Evolutionary conservation across 495 filamentous ascomycete species (phyloP).

Genomic region (Cercophora newfieldiana): DNA sequence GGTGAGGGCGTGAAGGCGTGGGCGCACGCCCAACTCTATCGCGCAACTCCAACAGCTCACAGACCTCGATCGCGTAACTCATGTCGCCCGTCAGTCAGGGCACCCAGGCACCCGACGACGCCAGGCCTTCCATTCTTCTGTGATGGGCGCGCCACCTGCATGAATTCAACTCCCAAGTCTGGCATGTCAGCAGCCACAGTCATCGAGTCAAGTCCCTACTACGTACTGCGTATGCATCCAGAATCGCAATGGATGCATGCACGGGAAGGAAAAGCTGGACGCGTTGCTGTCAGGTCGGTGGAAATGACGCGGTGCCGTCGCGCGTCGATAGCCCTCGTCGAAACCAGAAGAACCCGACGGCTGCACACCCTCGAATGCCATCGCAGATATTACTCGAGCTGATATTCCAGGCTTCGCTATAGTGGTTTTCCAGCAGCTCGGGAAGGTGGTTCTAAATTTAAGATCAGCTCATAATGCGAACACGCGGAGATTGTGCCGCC

Average conservation of each 20-base stretch:
- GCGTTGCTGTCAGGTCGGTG: background rate
- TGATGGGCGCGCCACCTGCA: background rate
- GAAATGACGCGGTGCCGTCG: background rate
- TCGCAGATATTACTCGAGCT: background rate
- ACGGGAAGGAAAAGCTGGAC: background rate
- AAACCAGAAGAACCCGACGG: background rate
- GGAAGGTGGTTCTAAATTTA: background rate
- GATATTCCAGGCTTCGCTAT: background rate
- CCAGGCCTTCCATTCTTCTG: no score
- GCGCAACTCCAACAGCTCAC: background rate
- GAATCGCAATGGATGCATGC: background rate
- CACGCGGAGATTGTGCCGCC: background rate
- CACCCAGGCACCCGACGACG: no score
- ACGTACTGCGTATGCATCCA: no score
- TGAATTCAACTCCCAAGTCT: no score
- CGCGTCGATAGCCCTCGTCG: background rate
- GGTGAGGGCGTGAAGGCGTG: no score
- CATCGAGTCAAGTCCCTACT: no score
- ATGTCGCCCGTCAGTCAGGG: no score
- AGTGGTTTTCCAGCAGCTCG: background rate
- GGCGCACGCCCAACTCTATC: background rate
- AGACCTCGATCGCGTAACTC: background rate
- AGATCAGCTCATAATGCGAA: background rate
- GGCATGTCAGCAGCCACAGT: background rate
- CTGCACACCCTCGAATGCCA: background rate